phyloP scores from a whole-genome alignment of 2,329 filamentous ascomycete genomes.

The Rhynchosporium agropyri region DNA sequence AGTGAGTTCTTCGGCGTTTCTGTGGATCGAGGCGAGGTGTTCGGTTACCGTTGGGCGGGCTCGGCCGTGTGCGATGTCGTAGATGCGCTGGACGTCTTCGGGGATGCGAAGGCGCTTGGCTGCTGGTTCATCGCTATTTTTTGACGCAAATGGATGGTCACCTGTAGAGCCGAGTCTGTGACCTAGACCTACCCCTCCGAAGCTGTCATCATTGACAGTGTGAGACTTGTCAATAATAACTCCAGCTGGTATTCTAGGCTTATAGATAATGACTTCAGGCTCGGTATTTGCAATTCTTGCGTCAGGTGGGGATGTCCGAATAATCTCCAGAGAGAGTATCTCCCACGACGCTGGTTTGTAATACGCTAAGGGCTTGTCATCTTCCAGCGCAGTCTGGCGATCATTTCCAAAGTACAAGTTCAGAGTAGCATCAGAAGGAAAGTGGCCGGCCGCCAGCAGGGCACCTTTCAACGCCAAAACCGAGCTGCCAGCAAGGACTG shows the following conservation, averaged over 20 bases:
- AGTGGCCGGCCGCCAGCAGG: constrained; percentile 20
- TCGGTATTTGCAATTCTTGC: not conserved
- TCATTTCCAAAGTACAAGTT: constrained; percentile 21
- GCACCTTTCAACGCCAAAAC: constrained; percentile 24
- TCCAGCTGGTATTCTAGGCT: not conserved
- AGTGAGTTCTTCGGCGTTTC: not conserved
- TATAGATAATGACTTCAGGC: not conserved
- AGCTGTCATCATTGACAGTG: not conserved
- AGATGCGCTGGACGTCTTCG: constrained; percentile 2
- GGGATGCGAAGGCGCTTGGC: not conserved
- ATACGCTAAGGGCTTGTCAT: constrained; percentile 4
- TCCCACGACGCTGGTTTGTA: constrained; percentile 12
- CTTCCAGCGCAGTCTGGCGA: constrained; percentile 8
- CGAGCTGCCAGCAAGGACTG: constrained; percentile 11
- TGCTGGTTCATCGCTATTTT: not conserved
- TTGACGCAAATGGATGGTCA: not conserved
- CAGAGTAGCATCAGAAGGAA: constrained; percentile 25
- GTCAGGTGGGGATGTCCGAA: not conserved
- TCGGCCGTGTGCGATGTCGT: constrained; percentile 11
- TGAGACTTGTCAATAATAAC: not conserved
- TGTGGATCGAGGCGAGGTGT: constrained; percentile 8
- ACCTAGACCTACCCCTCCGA: not conserved
- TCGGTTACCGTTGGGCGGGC: constrained; percentile 16
- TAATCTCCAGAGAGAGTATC: constrained; percentile 9
- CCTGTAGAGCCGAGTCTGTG: not conserved